Base-by-base conservation (phyloP, 2,329 filamentous ascomycete genomes). In the Onygenales sp. region DNA sequence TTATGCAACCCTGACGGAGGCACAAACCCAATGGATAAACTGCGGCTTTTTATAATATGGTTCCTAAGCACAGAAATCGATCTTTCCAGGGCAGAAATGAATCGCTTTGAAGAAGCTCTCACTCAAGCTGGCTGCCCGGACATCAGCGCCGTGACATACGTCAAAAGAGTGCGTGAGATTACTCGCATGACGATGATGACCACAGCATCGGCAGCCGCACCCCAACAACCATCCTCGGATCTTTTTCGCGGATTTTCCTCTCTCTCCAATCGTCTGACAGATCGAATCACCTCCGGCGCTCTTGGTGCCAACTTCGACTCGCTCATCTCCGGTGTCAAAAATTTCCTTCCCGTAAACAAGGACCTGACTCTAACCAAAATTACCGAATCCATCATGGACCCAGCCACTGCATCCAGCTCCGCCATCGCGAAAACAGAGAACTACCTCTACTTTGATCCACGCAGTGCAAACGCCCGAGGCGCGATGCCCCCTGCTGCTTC, bases 171-270 rank as follows among this genome's bases (percentile, higher is more conserved):
- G 51, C 89, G 92, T 56, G 89, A 94, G 60, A 90, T 95, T 50
- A 97, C 92, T 5, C 89, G 93, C 59, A 96, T 97, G 89, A 97
- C 92, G 11, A 95, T 97, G 82, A 87, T 98, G 69, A 89, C 91
- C 3, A 94, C 91, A 1, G 85, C 91, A 33, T 84, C 87, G 8
- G 77, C 79, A 11, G 78, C 86, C 56, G 75, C 83, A 11, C 76
- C 80, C 14, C 83, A 87, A 3, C 70, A 74, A 56, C 66, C 70
- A 1, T 75, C 74, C 27, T 75, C 72, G 5, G 89, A 95, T 63
- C 79, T 98, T 13, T 96, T 98, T 75, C 86, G 89, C 17, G 90
- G 91, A 47, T 95, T 98, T 75, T 93, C 87, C 33, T 89, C 87
- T 43, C 87, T 98, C 58, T 93, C 89, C 9, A 92, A 87, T 43